Evolutionary conservation across 2,329 filamentous ascomycete species (phyloP).

Genomic region (Calonectria montana): DNA sequence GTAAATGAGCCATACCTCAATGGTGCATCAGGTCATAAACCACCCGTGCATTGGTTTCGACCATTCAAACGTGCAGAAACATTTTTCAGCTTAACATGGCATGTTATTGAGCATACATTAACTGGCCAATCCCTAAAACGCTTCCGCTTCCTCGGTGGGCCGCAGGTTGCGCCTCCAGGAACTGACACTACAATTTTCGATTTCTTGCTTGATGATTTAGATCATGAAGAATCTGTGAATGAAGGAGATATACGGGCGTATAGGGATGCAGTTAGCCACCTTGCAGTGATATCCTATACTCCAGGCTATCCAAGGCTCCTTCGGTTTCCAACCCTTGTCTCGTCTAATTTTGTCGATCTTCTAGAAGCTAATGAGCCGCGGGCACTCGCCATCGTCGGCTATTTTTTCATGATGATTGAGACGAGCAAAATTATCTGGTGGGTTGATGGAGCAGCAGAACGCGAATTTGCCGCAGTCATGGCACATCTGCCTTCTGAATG

Average conservation of each 20-base stretch:
- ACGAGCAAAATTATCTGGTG: slow-evolving; percentile 12
- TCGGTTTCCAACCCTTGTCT: slow-evolving; percentile 6
- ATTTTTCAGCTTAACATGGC: not conserved
- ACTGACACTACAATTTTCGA: not conserved
- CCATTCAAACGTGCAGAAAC: slow-evolving; percentile 1
- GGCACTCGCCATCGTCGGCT: slow-evolving; percentile 11
- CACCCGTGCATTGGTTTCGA: slow-evolving; percentile 22
- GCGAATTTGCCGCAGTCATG: slow-evolving; percentile 22
- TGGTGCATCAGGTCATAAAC: not conserved
- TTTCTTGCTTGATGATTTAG: slow-evolving; percentile 5
- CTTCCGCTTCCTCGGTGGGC: not conserved
- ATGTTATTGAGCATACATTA: not conserved
- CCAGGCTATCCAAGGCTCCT: not conserved
- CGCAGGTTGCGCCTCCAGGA: not conserved
- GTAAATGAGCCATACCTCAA: slow-evolving; percentile 16
- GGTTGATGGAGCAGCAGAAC: slow-evolving; percentile 18
- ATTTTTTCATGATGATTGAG: slow-evolving; percentile 24
- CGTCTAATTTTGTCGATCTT: slow-evolving; percentile 2
- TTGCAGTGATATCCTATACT: not conserved
- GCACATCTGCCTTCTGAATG: slow-evolving; percentile 10
- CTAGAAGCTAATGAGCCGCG: slow-evolving; percentile 13
- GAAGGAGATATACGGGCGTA: not conserved
- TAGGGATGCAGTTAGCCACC: not conserved
- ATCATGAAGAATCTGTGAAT: not conserved
- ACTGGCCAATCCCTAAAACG: not conserved